Percentiles rank a stretch among this genome's conserved stretches.
Evolutionary conservation across 2,329 filamentous ascomycete genomes (phyloP).

Genomic region (Mariannaea elegans): DNA sequence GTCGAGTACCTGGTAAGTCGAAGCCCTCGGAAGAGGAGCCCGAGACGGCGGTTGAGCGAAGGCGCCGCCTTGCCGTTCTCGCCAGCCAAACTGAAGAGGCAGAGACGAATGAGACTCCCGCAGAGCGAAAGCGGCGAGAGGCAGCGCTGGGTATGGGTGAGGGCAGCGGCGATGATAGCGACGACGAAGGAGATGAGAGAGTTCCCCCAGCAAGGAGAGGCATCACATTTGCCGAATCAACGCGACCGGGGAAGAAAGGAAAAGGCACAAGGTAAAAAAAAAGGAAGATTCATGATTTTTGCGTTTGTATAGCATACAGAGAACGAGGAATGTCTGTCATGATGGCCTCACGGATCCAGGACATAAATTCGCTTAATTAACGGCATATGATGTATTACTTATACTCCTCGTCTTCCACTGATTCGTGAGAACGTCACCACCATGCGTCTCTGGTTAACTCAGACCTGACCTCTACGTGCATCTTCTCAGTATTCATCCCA

Average conservation of each 20-base stretch:
- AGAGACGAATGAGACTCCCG: conserved; percentile 71
- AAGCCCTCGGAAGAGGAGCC: conserved; percentile 44
- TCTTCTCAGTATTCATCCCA: conserved; percentile 73
- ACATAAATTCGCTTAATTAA: conserved; percentile 7
- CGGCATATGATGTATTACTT: conserved; percentile 9
- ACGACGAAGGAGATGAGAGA: conserved; percentile 65
- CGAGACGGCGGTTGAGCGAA: conserved; percentile 76
- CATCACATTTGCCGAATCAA: conserved; percentile 68
- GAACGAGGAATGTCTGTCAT: conserved; percentile 14
- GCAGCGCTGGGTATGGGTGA: conserved; percentile 73
- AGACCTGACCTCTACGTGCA: conserved; percentile 42
- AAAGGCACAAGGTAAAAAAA: conserved; percentile 4
- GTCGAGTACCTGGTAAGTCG: conserved; percentile 13
- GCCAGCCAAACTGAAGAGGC: conserved; percentile 52
- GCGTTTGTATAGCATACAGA: conserved; percentile 32
- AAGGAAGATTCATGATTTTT: conserved; percentile 2
- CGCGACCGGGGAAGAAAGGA: conserved; percentile 30
- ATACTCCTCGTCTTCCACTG: background rate
- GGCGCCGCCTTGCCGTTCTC: conserved; percentile 67
- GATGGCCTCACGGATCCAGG: conserved; percentile 13
- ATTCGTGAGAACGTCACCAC: too few species aligned
- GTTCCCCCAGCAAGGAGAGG: conserved; percentile 62
- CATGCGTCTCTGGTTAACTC: too few species aligned
- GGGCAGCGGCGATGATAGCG: conserved; percentile 52
- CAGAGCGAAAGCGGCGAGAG: conserved; percentile 76